Base-by-base conservation (phyloP, 805 yeast genomes). In the Tetrapisispora taiwanensis region DNA sequence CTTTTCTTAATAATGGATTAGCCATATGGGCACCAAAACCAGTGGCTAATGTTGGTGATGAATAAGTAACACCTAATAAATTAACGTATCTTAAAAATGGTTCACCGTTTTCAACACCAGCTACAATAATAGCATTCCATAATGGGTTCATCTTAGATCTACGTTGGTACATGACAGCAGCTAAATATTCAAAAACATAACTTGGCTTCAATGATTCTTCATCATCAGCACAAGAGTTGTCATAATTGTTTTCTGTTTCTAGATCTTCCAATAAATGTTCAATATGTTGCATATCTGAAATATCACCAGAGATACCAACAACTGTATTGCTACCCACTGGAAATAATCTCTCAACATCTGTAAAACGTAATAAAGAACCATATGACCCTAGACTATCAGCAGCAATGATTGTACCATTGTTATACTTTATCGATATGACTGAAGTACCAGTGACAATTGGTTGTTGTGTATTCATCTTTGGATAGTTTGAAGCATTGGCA, bases 21-120 rank as follows among this genome's bases (percentile, higher is more conserved):
- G 98, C 99, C 65, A 92, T 73, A 65, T 92, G 89, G 10, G 94
- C 83, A 47, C 98, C 99, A 62, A 88, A 90, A 1, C 99, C 99
- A 3, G 97, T 89, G 38, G 97, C 96, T 46, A 92, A 69, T 2
- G 95, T 73, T 27, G 95, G 92, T 0, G 97, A 74, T 3, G 85
- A 74, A 65, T 85, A 92, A 2, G 95, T 76, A 24, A 88, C 95
- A 41, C 99, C 99, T 48, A 89, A 74, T 48, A 92, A 70, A 63
- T 92, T 96, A 38, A 88, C 95, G 59, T 85, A 89, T 52, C 81
- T 79, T 58, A 92, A 72, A 55, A 84, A 84, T 37, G 92, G 87
- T 52, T 76, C 72, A 39, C 69, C 73, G 34, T 79, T 79, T 50
- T 84, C 83, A 53, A 83, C 72, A 9, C 99, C 99, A 13, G 88